Evolutionary conservation across 2,329 filamentous ascomycete species (phyloP).

Genomic region (Penicillium sp.): DNA sequence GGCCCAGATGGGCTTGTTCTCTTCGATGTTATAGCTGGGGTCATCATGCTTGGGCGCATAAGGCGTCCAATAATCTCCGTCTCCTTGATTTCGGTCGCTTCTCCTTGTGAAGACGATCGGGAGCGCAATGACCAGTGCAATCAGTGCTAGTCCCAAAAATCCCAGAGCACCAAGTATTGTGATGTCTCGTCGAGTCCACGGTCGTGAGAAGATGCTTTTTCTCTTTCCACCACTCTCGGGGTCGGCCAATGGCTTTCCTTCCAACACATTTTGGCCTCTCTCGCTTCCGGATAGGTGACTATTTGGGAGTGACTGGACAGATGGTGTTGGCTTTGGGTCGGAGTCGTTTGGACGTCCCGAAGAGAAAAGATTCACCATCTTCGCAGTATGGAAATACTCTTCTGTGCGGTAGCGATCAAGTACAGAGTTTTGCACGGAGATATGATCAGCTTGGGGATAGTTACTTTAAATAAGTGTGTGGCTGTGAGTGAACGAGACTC

Average conservation of each 20-base stretch:
- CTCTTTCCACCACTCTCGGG: conserved; percentile 1
- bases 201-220: conserved; percentile 8
- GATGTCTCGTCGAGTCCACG: conserved; percentile 15
- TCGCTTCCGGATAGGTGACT: conserved; percentile 3
- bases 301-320: conserved; percentile 2
- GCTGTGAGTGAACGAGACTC: conserved; percentile 6
- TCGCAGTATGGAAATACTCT: neutral
- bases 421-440: neutral
- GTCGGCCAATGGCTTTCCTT: neutral
- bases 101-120: conserved; percentile 15
- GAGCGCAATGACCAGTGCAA: conserved; percentile 20
- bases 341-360: neutral
- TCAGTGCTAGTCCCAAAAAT: conserved; percentile 10
- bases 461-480: neutral
- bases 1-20: conserved; percentile 20
- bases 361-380: neutral
- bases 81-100: neutral
- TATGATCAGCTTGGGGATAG: neutral
- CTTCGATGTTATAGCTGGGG: conserved; percentile 14
- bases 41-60: conserved; percentile 8
- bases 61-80: conserved; percentile 3
- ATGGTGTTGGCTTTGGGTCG: neutral
- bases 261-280: neutral
- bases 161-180: conserved; percentile 6
- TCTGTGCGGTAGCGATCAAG: neutral